Evolutionary conservation across 2,329 filamentous ascomycete genomes (phyloP).

Genomic region (Beauveria rudraprayagi): DNA sequence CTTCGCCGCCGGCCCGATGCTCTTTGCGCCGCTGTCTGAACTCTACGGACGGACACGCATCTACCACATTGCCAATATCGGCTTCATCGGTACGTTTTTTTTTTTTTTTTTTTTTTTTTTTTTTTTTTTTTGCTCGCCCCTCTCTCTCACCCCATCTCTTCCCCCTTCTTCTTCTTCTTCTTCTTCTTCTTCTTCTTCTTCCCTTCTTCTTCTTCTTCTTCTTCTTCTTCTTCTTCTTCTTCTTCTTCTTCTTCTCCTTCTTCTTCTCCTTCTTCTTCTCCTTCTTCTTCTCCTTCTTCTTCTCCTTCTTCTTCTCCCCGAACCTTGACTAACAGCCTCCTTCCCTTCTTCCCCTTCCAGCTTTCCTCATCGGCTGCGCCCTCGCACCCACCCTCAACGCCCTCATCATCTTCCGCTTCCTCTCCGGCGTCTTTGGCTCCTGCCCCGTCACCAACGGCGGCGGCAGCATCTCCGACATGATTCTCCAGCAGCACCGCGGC

Average conservation of each 20-base stretch:
- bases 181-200: background rate
- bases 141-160: background rate
- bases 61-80: constrained; percentile 38
- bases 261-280: no score
- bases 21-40: constrained; percentile 54
- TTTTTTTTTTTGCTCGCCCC: no score
- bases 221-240: background rate
- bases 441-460: constrained; percentile 57
- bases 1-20: constrained; percentile 48
- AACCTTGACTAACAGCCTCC: constrained; percentile 9
- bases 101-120: no score
- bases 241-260: no score
- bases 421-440: constrained; percentile 55
- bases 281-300: background rate
- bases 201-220: no score
- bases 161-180: no score
- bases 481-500: constrained; percentile 48
- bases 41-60: constrained; percentile 47
- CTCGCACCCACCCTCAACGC: constrained; percentile 39
- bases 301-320: no score
- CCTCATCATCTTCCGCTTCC: constrained; percentile 51
- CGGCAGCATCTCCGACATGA: constrained; percentile 58
- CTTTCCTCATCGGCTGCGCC: constrained; percentile 43
- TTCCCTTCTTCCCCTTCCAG: background rate
- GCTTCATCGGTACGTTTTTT: constrained; percentile 29